These are phyloP conservation scores for Podaxis sp. DNA, from an alignment of 768 basidiomycete species.

Conservation along the genomic window DNA sequence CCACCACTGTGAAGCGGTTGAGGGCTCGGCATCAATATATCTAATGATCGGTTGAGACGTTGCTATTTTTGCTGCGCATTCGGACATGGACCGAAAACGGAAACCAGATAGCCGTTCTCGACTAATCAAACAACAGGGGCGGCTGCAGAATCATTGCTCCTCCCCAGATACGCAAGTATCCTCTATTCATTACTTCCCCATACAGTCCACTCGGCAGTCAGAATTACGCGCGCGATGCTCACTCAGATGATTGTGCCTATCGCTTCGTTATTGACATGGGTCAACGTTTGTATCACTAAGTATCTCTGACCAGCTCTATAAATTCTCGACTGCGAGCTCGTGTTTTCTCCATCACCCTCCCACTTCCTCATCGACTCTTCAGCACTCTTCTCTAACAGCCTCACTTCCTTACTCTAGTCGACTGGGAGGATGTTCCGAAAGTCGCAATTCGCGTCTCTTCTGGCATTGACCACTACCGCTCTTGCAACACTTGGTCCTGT, in stretches of 20 bases:
- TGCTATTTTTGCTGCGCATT: background rate
- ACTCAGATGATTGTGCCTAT: background rate
- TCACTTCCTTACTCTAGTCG: background rate
- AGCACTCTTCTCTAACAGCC: background rate
- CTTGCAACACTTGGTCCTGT: conserved; percentile 20
- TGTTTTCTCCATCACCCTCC: background rate
- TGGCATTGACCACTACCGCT: background rate
- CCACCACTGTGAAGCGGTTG: too few species aligned
- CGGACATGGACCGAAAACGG: background rate
- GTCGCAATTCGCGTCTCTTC: background rate
- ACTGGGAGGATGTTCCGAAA: background rate
- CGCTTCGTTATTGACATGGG: background rate
- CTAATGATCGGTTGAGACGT: background rate
- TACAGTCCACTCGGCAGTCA: background rate
- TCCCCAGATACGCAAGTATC: background rate
- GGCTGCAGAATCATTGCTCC: background rate
- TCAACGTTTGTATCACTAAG: background rate
- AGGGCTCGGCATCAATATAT: background rate
- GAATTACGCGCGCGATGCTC: background rate
- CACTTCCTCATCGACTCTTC: background rate
- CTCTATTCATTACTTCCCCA: background rate
- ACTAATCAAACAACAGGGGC: background rate
- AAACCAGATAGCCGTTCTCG: background rate
- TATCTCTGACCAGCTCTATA: background rate
- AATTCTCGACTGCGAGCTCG: background rate